These are phyloP conservation scores for Saururus chinensis DNA, from an alignment of 164 flowering plant genomes.

Conservation along the genomic window DNA sequence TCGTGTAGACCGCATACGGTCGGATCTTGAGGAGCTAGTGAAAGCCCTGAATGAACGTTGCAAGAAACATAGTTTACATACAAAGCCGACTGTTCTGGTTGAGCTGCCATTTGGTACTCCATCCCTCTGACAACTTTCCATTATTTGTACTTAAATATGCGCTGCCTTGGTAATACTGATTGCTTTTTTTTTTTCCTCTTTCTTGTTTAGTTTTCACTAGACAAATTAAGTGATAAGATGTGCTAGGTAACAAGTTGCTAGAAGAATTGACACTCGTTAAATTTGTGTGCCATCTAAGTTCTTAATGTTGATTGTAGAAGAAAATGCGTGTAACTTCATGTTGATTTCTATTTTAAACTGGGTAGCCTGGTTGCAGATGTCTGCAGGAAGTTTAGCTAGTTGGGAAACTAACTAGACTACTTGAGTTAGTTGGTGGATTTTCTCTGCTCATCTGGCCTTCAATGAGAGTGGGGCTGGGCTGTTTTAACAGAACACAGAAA, in stretches of 20 bases:
- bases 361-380: neutral
- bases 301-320: neutral
- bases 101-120: constrained; percentile 90
- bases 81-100: constrained; percentile 63
- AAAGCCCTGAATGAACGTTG: constrained; percentile 82
- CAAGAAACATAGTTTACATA: constrained; percentile 79
- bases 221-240: too few species aligned
- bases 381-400: neutral
- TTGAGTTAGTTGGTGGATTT: too few species aligned
- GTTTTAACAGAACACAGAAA: too few species aligned
- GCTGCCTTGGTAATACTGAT: neutral
- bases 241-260: neutral
- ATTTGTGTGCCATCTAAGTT: neutral
- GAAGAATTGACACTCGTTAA: neutral
- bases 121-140: neutral
- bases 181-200: too few species aligned
- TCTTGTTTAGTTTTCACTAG: too few species aligned
- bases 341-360: neutral
- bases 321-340: neutral
- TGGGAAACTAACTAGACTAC: neutral
- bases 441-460: too few species aligned
- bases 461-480: too few species aligned
- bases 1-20: constrained; percentile 64
- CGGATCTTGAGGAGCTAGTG: constrained; percentile 70
- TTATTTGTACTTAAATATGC: too few species aligned